A percentile compares a stretch with the other conserved stretches of the same genome.
Evolutionary conservation across 2,329 filamentous ascomycete species (phyloP).

Genomic region (Amauroascus niger): DNA sequence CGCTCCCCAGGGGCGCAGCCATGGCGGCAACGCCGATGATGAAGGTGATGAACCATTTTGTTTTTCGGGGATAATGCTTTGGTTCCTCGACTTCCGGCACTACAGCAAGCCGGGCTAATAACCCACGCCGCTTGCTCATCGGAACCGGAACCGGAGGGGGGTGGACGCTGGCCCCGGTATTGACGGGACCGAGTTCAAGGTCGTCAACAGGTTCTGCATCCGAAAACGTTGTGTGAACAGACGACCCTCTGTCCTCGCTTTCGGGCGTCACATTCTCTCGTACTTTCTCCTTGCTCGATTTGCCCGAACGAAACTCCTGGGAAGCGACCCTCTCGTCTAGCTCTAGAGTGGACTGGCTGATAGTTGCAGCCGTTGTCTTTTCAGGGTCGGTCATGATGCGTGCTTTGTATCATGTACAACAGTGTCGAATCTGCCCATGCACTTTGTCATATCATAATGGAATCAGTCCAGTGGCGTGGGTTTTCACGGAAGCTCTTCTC

Average conservation of each 20-base stretch:
- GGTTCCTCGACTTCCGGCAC: slow-evolving; percentile 72
- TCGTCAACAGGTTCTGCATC: background rate
- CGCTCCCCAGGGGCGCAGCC: slow-evolving; percentile 71
- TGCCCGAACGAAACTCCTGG: background rate
- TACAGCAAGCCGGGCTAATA: slow-evolving; percentile 60
- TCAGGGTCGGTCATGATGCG: slow-evolving; percentile 6
- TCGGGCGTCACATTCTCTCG: background rate
- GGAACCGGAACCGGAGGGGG: slow-evolving; percentile 40
- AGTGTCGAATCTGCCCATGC: background rate
- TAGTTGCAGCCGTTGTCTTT: background rate
- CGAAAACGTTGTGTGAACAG: background rate
- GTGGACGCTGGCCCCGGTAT: slow-evolving; percentile 3
- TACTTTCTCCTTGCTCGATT: background rate
- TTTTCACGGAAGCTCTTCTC: background rate
- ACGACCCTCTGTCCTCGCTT: background rate
- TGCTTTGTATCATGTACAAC: background rate
- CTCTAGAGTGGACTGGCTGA: slow-evolving; percentile 1
- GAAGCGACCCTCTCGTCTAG: background rate
- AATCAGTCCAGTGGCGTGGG: background rate
- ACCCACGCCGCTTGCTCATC: slow-evolving; percentile 53
- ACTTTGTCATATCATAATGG: background rate
- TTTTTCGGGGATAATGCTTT: slow-evolving; percentile 59
- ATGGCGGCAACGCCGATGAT: slow-evolving; percentile 68
- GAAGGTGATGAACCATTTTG: slow-evolving; percentile 77
- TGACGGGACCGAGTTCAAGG: background rate